These are phyloP conservation scores for Mortierella claussenii DNA, from an alignment of 192 early-diverging fungal species.

Conservation along the genomic window DNA sequence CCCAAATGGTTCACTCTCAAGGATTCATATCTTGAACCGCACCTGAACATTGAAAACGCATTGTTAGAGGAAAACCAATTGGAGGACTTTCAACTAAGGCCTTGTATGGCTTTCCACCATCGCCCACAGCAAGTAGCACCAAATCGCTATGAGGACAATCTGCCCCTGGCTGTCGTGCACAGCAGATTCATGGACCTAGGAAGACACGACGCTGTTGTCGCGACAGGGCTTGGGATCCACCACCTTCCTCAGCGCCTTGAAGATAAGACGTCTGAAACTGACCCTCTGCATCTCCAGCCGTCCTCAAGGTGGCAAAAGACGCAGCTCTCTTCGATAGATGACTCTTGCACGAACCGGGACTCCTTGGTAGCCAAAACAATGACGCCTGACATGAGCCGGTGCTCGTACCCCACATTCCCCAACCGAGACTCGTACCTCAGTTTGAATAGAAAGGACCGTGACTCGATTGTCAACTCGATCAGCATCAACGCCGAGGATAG, in stretches of 20 bases:
- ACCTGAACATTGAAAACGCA: no score
- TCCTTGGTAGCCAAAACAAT: constrained; percentile 11
- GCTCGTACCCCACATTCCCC: neutral
- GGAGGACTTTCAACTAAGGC: no score
- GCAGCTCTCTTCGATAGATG: constrained; percentile 38
- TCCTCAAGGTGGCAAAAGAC: constrained; percentile 38
- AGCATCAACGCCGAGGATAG: neutral
- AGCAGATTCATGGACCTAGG: no score
- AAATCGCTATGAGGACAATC: constrained; percentile 11
- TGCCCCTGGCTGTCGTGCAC: constrained; percentile 10
- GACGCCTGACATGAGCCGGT: constrained; percentile 1
- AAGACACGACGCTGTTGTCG: no score
- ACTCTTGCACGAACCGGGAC: constrained; percentile 17
- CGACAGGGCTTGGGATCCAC: no score
- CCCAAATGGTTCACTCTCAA: no score
- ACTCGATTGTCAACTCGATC: neutral
- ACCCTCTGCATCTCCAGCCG: neutral
- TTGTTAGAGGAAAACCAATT: no score
- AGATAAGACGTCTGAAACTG: neutral
- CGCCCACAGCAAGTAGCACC: no score
- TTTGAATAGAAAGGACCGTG: neutral
- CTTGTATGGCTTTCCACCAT: no score
- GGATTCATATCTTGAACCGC: no score
- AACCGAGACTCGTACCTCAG: constrained; percentile 12
- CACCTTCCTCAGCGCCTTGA: no score